A percentile compares a stretch with the other conserved stretches of the same genome.
phyloP scores from a whole-genome alignment of 106 monocot species.

The Phalaenopsis aphrodite region DNA sequence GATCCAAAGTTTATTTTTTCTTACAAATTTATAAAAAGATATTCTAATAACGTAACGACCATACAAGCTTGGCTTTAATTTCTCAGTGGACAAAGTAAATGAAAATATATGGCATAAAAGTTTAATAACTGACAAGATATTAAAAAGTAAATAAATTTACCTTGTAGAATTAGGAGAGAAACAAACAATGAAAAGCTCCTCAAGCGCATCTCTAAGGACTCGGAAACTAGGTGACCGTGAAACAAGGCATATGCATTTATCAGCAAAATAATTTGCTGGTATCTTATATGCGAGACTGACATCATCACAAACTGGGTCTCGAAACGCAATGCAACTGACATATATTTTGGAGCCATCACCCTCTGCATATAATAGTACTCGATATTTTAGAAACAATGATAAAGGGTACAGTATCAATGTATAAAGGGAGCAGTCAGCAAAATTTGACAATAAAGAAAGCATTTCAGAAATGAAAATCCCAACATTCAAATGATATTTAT shows the following conservation, averaged over 20 bases:
- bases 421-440: background rate
- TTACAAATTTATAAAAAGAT: background rate
- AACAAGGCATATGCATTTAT: constrained; percentile 97
- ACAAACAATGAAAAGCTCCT: constrained; percentile 81
- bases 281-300: constrained; percentile 73
- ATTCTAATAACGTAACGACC: background rate
- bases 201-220: constrained; percentile 79
- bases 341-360: constrained; percentile 99
- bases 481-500: background rate
- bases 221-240: constrained; percentile 84
- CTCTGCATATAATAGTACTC: constrained; percentile 46
- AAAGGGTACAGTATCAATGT: background rate
- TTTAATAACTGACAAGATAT: background rate
- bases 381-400: background rate
- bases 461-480: background rate
- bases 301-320: constrained; percentile 93
- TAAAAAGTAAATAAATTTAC: constrained; percentile 22
- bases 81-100: background rate
- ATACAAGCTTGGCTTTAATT: background rate
- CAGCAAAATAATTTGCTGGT: constrained; percentile 71
- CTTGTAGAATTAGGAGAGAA: constrained; percentile 84
- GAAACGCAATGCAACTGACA: constrained; percentile 96
- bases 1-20: background rate
- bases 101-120: background rate
- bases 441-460: background rate